Conservation (phyloP, 768 basidiomycete species). For the Agaricus sinodeliciosus region DNA sequence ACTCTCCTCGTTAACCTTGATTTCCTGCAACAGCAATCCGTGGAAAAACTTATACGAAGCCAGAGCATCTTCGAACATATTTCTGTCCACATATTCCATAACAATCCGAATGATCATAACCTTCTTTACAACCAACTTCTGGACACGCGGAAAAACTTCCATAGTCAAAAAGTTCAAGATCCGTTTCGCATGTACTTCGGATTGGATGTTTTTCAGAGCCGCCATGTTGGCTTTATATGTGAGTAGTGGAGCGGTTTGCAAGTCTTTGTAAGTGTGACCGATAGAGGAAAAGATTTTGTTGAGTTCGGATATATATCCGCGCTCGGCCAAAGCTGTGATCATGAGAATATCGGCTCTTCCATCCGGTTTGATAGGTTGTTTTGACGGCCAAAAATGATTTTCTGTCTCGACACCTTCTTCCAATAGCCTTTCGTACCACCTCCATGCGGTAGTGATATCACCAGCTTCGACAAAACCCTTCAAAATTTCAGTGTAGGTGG, state of each 20-base stretch:
- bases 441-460: constrained; percentile 56
- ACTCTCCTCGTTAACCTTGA: not conserved
- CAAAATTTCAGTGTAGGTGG: constrained; percentile 61
- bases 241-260: constrained; percentile 32
- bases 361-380: constrained; percentile 39
- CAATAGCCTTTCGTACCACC: constrained; percentile 68
- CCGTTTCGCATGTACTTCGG: constrained; percentile 13
- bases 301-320: constrained; percentile 31
- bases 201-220: constrained; percentile 10
- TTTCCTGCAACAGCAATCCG: not conserved
- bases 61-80: not conserved
- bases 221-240: constrained; percentile 34
- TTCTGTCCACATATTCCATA: not conserved
- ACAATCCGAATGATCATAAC: not conserved
- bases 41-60: not conserved
- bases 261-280: constrained; percentile 24
- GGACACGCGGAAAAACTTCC: constrained; percentile 7
- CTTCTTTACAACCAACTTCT: not conserved
- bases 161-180: constrained; percentile 19
- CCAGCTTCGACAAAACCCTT: constrained; percentile 54
- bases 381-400: constrained; percentile 34
- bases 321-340: constrained; percentile 36
- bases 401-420: constrained; percentile 26
- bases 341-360: constrained; percentile 50
- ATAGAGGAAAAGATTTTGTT: constrained; percentile 34